Evolutionary conservation across 2,329 filamentous ascomycete genomes (phyloP).

Genomic region (Colletotrichum sp.): DNA sequence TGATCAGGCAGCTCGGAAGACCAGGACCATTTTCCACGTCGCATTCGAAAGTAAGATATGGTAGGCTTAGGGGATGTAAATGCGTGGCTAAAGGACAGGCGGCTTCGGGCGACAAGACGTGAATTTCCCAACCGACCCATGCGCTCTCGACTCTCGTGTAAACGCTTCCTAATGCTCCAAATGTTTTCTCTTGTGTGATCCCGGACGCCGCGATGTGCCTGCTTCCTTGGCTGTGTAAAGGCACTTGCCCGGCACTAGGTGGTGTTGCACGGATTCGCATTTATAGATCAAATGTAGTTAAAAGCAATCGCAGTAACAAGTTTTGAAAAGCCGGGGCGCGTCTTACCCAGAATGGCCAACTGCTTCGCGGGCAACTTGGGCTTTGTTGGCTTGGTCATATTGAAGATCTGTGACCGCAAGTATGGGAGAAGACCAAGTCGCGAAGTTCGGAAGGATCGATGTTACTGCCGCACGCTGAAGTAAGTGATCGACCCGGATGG

Average conservation of each 20-base stretch:
- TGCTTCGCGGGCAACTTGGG: slow-evolving; percentile 78
- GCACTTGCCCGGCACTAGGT: slow-evolving; percentile 12
- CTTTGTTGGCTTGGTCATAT: slow-evolving; percentile 29
- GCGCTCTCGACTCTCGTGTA: not conserved
- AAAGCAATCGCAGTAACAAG: slow-evolving; percentile 4
- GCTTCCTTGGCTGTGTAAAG: not conserved
- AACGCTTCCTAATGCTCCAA: not conserved
- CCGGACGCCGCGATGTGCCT: not conserved
- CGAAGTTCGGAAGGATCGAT: not conserved
- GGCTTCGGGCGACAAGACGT: not conserved
- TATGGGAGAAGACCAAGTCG: not conserved
- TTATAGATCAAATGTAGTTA: not conserved
- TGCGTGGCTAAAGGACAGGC: slow-evolving; percentile 6
- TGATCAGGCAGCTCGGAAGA: slow-evolving; percentile 20
- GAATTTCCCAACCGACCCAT: not conserved
- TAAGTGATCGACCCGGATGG: not conserved
- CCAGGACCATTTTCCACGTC: slow-evolving; percentile 12
- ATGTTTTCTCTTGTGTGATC: not conserved
- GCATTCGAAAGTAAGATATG: slow-evolving; percentile 4
- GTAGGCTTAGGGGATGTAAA: not conserved
- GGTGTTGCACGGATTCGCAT: not conserved
- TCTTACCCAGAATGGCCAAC: slow-evolving; percentile 77
- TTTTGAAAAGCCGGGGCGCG: slow-evolving; percentile 18
- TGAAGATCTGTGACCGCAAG: slow-evolving; percentile 5
- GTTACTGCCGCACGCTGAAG: not conserved